Base-by-base conservation (phyloP, 2,329 filamentous ascomycete genomes). In the Phaeosphaeriaceae sp. region DNA sequence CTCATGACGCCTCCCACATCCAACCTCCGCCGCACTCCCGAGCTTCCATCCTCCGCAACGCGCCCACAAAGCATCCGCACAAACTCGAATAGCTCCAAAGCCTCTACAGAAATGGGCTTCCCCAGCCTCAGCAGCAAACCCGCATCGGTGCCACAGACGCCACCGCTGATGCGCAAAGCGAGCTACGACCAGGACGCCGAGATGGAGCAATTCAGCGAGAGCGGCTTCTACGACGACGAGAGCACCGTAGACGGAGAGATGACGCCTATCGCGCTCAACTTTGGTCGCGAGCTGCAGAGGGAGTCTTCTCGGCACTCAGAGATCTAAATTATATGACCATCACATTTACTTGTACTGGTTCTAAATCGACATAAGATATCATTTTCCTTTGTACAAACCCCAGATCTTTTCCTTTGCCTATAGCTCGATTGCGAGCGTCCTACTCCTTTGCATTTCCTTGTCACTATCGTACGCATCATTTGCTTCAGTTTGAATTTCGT, bases 1-100 rank as follows among this genome's bases (percentile, higher is more conserved):
- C 86, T 97, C 21, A 84, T 97, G 82, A 97, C 94, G 1, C 93
- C 94, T n/a, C 94, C 93, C 4, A 88, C 90, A 27, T 93, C 91
- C 3, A 87, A 88, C 54, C 76, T 90, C 48, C 89, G 91, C 45
- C 87, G 87, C 64, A 86, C 84, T 2, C 85, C 87, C 0, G 79
- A 83, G 2, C 76, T 81, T 54, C 70, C 73, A 40, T 78, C 68
- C 62, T 74, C 75, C 10, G 44, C 44, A 5, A 36, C 57, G 7
- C 72, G 65, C 46, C 69, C 70, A 7, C 65, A 67, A 46, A 69
- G 65, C 36, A 45, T 68, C 21, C 70, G 70, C 50, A 66, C 67
- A 2, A 70, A 66, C 60, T 74, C 72, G 1, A 64, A 57, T 15
- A 69, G 65, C 58, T 74, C 72, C 9, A 71, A 73, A 22, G 65